These are phyloP conservation scores for Arabidopsis suecica DNA, from an alignment of 345 rosid genomes.

Conservation along the genomic window DNA sequence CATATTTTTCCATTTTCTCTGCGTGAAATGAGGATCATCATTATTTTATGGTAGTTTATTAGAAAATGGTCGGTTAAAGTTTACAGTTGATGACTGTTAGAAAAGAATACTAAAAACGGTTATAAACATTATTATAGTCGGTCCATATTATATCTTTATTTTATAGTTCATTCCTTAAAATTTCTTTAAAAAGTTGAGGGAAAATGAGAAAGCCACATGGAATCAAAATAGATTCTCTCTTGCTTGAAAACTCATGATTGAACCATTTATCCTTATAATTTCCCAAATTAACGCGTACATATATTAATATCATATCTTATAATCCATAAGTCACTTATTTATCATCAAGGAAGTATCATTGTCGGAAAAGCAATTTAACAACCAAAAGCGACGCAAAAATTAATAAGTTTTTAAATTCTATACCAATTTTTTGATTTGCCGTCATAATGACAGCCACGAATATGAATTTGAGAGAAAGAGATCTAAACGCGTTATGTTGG, in stretches of 20 bases:
- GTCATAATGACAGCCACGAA: slow-evolving; percentile 20
- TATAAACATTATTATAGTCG: slow-evolving; percentile 12
- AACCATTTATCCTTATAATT: background rate
- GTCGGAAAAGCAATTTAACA: slow-evolving; percentile 34
- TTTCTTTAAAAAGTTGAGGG: background rate
- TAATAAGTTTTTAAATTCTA: background rate
- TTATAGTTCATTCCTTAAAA: background rate
- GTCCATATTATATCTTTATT: background rate
- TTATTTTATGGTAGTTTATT: background rate
- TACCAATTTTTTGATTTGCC: background rate
- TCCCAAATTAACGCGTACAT: slow-evolving; percentile 19
- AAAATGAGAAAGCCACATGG: slow-evolving; percentile 14
- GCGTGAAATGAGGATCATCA: background rate
- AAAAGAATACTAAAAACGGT: slow-evolving; percentile 22
- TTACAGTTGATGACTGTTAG: slow-evolving; percentile 27
- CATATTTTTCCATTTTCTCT: background rate
- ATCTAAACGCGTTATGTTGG: slow-evolving; percentile 38
- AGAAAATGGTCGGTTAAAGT: slow-evolving; percentile 26
- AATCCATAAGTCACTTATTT: background rate
- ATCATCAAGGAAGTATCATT: slow-evolving; percentile 32
- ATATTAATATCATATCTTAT: slow-evolving; percentile 2
- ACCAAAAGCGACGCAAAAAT: slow-evolving; percentile 1
- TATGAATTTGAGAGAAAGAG: slow-evolving; percentile 4
- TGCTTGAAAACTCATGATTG: background rate
- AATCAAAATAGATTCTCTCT: slow-evolving; percentile 7